Evolutionary conservation across 2,329 filamentous ascomycete species (phyloP).

Genomic region (Claviceps pusilla): DNA sequence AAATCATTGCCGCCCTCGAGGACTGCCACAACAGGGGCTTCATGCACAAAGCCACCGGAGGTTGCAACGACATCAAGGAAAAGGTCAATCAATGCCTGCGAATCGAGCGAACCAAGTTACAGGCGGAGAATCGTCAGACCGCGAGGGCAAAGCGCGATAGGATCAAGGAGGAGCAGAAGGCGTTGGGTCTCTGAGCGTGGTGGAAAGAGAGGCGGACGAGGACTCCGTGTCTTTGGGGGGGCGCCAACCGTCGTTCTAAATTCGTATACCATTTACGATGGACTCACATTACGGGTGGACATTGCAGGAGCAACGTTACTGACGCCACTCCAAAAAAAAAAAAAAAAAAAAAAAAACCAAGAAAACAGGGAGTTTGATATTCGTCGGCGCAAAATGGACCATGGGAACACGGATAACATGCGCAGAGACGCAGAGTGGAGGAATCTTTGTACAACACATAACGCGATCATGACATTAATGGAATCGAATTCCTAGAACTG

Average conservation of each 20-base stretch:
- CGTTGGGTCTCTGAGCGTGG: conserved; percentile 20
- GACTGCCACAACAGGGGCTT: conserved; percentile 91
- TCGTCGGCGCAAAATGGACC: neutral
- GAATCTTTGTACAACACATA: neutral
- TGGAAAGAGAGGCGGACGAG: neutral
- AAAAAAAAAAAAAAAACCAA: neutral
- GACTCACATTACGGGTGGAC: neutral
- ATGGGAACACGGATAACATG: neutral
- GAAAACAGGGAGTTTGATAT: no score
- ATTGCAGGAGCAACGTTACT: neutral
- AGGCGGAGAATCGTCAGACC: conserved; percentile 55
- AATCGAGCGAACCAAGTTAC: conserved; percentile 63
- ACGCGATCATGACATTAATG: neutral
- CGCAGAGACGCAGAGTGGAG: neutral
- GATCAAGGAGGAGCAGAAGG: conserved; percentile 58
- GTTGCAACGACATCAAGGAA: conserved; percentile 76
- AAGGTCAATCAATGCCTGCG: conserved; percentile 75
- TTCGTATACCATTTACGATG: neutral
- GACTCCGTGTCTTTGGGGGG: neutral
- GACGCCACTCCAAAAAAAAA: neutral
- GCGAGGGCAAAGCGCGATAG: conserved; percentile 54
- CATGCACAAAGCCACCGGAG: conserved; percentile 76
- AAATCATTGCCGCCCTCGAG: conserved; percentile 84
- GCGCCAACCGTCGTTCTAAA: neutral
- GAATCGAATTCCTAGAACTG: neutral